Percentiles rank a stretch among this genome's conserved stretches.
Conservation (phyloP, 257 asterid species). For the Petunia axillaris region DNA sequence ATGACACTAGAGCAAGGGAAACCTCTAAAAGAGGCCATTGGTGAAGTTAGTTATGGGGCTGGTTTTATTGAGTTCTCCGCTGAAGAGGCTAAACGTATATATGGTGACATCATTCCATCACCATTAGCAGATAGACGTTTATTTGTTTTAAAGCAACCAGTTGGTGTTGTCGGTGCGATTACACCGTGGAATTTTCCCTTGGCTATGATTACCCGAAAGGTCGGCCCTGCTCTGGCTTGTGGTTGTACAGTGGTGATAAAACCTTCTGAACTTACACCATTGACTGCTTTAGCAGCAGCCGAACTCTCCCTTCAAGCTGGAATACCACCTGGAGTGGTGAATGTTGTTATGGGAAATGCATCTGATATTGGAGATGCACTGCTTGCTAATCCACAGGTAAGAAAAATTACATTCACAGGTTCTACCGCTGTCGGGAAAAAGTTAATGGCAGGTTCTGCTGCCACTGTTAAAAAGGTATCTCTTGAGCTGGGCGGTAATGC, state of each 20-base stretch:
- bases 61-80: conserved; percentile 90
- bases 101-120: conserved; percentile 95
- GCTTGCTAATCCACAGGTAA: conserved; percentile 81
- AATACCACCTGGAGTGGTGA: conserved; percentile 94
- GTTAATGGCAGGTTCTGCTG: conserved; percentile 94
- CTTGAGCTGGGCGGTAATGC: conserved; percentile 99
- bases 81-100: conserved; percentile 94
- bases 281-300: conserved; percentile 98
- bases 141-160: conserved; percentile 95
- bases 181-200: conserved; percentile 98
- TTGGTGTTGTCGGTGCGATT: conserved; percentile 96
- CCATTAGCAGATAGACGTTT: conserved; percentile 88
- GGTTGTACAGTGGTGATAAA: conserved; percentile 95
- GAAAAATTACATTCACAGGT: conserved; percentile 95
- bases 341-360: conserved; percentile 95
- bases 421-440: conserved; percentile 96
- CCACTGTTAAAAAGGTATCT: conserved; percentile 93
- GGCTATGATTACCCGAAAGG: conserved; percentile 99
- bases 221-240: conserved; percentile 97
- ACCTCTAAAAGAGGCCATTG: conserved; percentile 93
- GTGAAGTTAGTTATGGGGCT: conserved; percentile 94
- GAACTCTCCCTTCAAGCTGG: conserved; percentile 98
- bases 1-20: conserved; percentile 98
- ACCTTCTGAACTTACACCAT: conserved; percentile 93
- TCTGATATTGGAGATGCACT: conserved; percentile 85